Evolutionary conservation across 257 asterid species (phyloP).

Genomic region (Fraxinus pennsylvanica): DNA sequence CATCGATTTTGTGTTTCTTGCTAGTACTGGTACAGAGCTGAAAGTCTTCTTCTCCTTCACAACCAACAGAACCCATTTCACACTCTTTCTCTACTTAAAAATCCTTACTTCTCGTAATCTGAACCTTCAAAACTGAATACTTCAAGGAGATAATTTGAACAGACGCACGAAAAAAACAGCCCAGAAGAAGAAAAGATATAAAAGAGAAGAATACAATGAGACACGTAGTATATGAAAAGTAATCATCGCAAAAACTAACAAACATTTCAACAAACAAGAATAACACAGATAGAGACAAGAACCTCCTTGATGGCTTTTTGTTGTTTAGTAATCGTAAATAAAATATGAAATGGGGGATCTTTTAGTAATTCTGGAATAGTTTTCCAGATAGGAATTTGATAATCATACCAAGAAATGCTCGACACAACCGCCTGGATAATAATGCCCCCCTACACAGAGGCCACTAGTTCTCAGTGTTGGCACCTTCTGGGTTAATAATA

Average conservation of each 20-base stretch:
- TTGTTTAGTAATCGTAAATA: conserved; percentile 33
- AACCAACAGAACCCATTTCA: conserved; percentile 58
- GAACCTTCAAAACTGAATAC: conserved; percentile 22
- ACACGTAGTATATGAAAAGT: conserved; percentile 38
- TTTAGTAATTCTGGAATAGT: conserved; percentile 26
- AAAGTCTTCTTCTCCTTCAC: conserved; percentile 50
- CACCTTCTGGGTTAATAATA: conserved; percentile 30
- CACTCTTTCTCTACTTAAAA: conserved; percentile 20
- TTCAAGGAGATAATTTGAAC: conserved; percentile 30
- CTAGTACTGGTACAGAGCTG: conserved; percentile 35
- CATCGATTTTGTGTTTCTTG: conserved; percentile 40
- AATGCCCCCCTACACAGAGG: conserved; percentile 20
- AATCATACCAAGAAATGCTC: conserved; percentile 32
- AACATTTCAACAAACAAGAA: conserved; percentile 30
- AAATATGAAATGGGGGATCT: conserved; percentile 29
- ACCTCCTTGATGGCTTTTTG: conserved; percentile 41
- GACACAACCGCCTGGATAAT: conserved; percentile 29
- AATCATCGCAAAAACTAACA: conserved; percentile 35
- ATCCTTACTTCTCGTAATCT: not conserved
- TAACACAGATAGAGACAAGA: conserved; percentile 39
- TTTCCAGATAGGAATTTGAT: conserved; percentile 8
- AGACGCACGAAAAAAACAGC: conserved; percentile 16
- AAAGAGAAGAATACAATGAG: conserved; percentile 33
- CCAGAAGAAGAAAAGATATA: conserved; percentile 24
- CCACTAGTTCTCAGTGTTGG: conserved; percentile 30